A percentile compares a stretch with the other conserved stretches of the same genome.
Evolutionary conservation across 495 filamentous ascomycete species (phyloP).

Genomic region (Wilcoxina mikolae): DNA sequence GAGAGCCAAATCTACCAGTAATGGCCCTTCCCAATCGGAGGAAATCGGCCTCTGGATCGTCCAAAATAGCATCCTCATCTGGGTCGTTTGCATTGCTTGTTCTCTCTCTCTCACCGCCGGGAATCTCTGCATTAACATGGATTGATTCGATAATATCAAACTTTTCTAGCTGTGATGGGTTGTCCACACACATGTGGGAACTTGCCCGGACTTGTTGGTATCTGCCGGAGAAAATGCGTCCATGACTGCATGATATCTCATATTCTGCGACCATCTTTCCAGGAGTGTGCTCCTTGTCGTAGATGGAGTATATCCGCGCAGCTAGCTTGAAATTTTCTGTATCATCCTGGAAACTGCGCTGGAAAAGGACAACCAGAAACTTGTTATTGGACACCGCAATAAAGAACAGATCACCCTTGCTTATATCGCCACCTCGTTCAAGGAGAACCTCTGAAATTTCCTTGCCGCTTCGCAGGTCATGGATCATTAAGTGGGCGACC

Average conservation of each 20-base stretch:
- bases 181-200: conserved; percentile 18
- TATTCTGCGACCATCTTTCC: conserved; percentile 19
- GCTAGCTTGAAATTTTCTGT: conserved; percentile 12
- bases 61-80: conserved; percentile 5
- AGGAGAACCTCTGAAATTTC: conserved; percentile 12
- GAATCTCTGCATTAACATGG: conserved; percentile 6
- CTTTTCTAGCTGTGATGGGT: conserved; percentile 18
- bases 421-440: conserved; percentile 17
- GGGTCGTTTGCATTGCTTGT: conserved; percentile 3
- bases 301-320: conserved; percentile 17
- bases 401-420: conserved; percentile 19
- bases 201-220: conserved; percentile 7
- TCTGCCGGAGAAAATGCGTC: not conserved
- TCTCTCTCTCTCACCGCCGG: not conserved
- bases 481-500: conserved; percentile 14
- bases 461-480: conserved; percentile 14
- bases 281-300: conserved; percentile 4
- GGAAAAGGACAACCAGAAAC: conserved; percentile 10
- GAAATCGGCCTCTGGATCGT: conserved; percentile 2
- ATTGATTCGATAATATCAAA: conserved; percentile 19
- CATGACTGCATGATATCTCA: conserved; percentile 10
- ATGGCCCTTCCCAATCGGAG: conserved; percentile 4
- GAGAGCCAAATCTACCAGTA: not conserved
- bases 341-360: conserved; percentile 10
- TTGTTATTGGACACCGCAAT: conserved; percentile 18